These are phyloP conservation scores for Penicillium diatomitis DNA, from an alignment of 495 filamentous ascomycete genomes.

Conservation along the genomic window DNA sequence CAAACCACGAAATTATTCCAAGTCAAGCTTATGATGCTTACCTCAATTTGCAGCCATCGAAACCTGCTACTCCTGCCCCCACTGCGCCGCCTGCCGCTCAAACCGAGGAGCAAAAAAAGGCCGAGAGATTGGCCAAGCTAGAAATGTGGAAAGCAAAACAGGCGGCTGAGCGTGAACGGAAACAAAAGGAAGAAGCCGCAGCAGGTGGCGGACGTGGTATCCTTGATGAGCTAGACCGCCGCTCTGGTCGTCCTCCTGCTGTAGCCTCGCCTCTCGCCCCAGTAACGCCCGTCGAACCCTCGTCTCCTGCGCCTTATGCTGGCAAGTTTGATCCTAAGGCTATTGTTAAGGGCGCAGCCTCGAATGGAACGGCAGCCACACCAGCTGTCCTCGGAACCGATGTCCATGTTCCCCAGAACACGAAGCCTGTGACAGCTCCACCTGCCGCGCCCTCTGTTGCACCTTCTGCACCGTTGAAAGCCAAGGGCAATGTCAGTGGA, in stretches of 20 bases:
- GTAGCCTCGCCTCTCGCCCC: conserved; percentile 50
- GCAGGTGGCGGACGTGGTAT: conserved; percentile 56
- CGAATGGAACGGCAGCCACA: conserved; percentile 17
- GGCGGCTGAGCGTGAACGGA: conserved; percentile 65
- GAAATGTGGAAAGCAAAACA: conserved; percentile 91
- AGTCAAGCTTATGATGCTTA: conserved; percentile 1
- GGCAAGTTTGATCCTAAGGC: conserved; percentile 88
- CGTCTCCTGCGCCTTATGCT: conserved; percentile 48
- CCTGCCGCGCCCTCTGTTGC: conserved; percentile 40
- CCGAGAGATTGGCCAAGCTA: conserved; percentile 71
- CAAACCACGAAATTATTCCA: not conserved
- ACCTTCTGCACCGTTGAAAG: conserved; percentile 39
- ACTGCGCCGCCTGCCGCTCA: conserved; percentile 27
- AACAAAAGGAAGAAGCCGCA: conserved; percentile 57
- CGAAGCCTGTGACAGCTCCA: conserved; percentile 35
- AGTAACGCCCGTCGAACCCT: conserved; percentile 30
- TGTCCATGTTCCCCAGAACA: conserved; percentile 49
- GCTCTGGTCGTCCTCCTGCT: conserved; percentile 45
- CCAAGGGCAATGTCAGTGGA: conserved; percentile 64
- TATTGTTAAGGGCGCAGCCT: conserved; percentile 60
- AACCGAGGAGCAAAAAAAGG: conserved; percentile 76
- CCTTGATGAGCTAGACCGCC: conserved; percentile 68
- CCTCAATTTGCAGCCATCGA: conserved; percentile 24
- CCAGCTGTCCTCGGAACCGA: conserved; percentile 50
- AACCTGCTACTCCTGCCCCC: conserved; percentile 39